These are phyloP conservation scores for Geotrichum restrictum DNA, from an alignment of 1,139 yeast genomes.

Conservation along the genomic window DNA sequence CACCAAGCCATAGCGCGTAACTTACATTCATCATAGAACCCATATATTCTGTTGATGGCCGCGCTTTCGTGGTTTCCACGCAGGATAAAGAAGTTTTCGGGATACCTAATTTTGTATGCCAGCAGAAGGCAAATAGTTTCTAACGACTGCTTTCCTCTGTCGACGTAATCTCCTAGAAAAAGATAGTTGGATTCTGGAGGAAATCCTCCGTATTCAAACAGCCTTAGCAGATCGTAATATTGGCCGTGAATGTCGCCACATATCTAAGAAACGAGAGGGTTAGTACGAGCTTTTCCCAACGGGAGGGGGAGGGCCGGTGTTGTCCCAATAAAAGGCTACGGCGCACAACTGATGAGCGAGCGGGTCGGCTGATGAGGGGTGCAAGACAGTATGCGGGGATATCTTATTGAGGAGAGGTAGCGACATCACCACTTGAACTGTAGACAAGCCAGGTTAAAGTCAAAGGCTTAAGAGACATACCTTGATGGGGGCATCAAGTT, in stretches of 20 bases:
- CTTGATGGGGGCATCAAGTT: conserved; percentile 95
- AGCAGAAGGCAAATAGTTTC: conserved; percentile 89
- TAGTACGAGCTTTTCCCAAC: conserved; percentile 42
- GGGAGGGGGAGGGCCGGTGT: conserved; percentile 20
- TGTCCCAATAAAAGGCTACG: not conserved
- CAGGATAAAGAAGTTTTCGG: conserved; percentile 86
- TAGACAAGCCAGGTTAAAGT: too few relatives aligned
- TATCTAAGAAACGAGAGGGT: conserved; percentile 35
- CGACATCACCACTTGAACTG: too few relatives aligned
- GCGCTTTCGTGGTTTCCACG: conserved; percentile 99
- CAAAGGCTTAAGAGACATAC: conserved; percentile 42
- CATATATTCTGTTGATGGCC: conserved; percentile 92
- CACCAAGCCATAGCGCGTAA: not conserved
- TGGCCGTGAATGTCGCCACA: conserved; percentile 98
- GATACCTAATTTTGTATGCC: conserved; percentile 95
- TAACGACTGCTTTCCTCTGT: conserved; percentile 93
- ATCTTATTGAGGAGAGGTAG: too few relatives aligned
- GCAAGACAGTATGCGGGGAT: too few relatives aligned
- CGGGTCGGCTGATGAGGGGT: too few relatives aligned
- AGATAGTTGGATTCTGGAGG: conserved; percentile 98
- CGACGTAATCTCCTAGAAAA: conserved; percentile 94
- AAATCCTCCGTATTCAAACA: conserved; percentile 96
- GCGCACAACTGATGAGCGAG: too few relatives aligned
- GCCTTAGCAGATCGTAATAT: conserved; percentile 88
- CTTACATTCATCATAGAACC: conserved; percentile 91